Evolutionary conservation across 345 rosid species (phyloP), one percentile per base, ranked within the genome.

Genomic region (Punica granatum): DNA sequence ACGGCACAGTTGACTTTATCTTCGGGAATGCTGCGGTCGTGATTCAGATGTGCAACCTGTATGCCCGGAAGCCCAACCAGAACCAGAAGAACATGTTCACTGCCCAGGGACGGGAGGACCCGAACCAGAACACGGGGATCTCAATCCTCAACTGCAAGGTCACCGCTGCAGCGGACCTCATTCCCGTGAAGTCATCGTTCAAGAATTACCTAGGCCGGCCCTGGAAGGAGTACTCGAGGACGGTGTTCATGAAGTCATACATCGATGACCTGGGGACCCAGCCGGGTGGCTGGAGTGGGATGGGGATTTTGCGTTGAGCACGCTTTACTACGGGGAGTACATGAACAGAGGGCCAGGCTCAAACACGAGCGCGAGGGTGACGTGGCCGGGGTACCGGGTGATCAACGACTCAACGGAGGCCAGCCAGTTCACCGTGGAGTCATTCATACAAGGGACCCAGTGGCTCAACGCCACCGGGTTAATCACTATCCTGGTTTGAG

Each of bases 271-370:
- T 79, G 66, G 79, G 6, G 81, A 85, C 36, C 90, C 96, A 0
- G 90, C 81, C 0, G 96, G 98, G 63, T 92, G 90, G 92, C 64
- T 88, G 60, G 95, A 88, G 69, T 88, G 96, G 96, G 42, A 81
- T 13, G 77, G 70, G 0, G 31, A 70, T 0, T 85, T 82, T 76
- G 91, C 84, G 0, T 70, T 89, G 73, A 73, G 63, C 35, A 88
- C 87, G 0, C 79, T 92, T 7, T 88, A 85, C 65, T 92, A 86
- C 26, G 88, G 94, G 60, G 96, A 92, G 83, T 86, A 92, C 36
- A 69, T 61, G 84, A 92, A 92, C 67, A 63, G 77, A 28, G 96
- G 98, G 0, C 75, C 85, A 0, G 95, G 98, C 13, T 75, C 96
- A 13, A 83, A 82, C 53, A 83, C 90, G 13, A 83, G 81, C 2